These are phyloP conservation scores for Papiliotrema laurentii DNA, from an alignment of 1,284 basidiomycete genomes.

Conservation along the genomic window DNA sequence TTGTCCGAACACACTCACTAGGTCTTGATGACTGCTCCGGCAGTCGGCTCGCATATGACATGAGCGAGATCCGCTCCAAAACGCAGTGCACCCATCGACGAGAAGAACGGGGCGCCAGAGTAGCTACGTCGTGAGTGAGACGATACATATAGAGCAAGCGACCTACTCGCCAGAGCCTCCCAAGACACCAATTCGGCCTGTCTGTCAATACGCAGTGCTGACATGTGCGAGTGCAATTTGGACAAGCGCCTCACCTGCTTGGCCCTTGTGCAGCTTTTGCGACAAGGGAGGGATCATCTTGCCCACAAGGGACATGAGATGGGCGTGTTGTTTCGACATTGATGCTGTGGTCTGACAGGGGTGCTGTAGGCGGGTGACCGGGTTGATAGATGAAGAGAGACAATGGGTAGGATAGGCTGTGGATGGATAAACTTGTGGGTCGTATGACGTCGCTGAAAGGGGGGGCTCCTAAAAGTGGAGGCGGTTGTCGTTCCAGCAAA, in stretches of 20 bases:
- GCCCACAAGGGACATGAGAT: constrained; percentile 38
- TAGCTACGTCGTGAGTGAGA: constrained; percentile 52
- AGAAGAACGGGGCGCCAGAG: constrained; percentile 93
- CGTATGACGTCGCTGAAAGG: no score
- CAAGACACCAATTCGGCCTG: constrained; percentile 82
- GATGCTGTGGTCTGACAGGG: constrained; percentile 8
- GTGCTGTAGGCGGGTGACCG: background rate
- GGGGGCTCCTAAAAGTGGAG: no score
- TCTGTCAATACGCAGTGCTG: background rate
- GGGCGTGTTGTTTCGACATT: constrained; percentile 38
- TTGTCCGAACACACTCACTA: constrained; percentile 52
- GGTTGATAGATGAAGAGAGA: background rate
- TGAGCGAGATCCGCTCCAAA: constrained; percentile 91
- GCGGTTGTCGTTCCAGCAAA: no score
- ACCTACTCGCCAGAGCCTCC: constrained; percentile 85
- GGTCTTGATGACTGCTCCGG: constrained; percentile 87
- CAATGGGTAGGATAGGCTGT: background rate
- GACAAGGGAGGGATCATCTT: constrained; percentile 47
- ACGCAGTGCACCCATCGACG: constrained; percentile 78
- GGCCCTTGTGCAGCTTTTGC: constrained; percentile 81
- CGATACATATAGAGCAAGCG: background rate
- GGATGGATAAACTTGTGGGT: no score
- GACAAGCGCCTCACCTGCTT: constrained; percentile 62
- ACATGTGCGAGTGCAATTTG: background rate
- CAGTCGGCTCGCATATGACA: constrained; percentile 90